Conservation (phyloP, 192 early-diverging fungal genomes). For the Kappamyces sp. region DNA sequence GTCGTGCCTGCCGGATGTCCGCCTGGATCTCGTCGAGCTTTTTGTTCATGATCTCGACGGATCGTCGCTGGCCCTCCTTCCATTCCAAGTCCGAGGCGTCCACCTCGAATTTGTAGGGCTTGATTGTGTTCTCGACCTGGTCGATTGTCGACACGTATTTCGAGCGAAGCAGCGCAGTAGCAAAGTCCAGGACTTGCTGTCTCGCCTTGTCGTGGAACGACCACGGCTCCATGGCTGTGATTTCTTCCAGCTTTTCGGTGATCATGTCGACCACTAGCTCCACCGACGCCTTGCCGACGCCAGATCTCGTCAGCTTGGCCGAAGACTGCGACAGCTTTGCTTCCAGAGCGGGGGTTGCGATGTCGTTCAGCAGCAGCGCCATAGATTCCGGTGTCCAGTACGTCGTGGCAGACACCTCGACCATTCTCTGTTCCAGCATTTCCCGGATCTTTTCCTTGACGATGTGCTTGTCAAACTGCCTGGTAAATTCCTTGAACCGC, state of each 20-base stretch:
- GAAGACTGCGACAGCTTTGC: slow-evolving; percentile 77
- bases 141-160: slow-evolving; percentile 89
- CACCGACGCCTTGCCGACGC: slow-evolving; percentile 84
- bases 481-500: slow-evolving; percentile 89
- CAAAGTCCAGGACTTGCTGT: slow-evolving; percentile 73
- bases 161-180: slow-evolving; percentile 73
- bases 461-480: slow-evolving; percentile 88
- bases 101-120: slow-evolving; percentile 97
- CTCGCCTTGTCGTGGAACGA: slow-evolving; percentile 77
- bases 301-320: slow-evolving; percentile 87
- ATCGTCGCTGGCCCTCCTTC: slow-evolving; percentile 80
- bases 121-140: slow-evolving; percentile 98
- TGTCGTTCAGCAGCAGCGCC: slow-evolving; percentile 53
- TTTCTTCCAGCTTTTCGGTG: slow-evolving; percentile 72
- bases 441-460: slow-evolving; percentile 83
- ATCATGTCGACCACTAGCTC: slow-evolving; percentile 89
- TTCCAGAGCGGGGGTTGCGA: slow-evolving; percentile 68
- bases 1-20: slow-evolving; percentile 65
- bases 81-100: slow-evolving; percentile 89
- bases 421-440: slow-evolving; percentile 84
- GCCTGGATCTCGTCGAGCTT: slow-evolving; percentile 74
- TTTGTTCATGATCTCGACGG: slow-evolving; percentile 67
- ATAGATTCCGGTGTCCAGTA: slow-evolving; percentile 85
- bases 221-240: slow-evolving; percentile 74
- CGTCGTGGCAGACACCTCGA: slow-evolving; percentile 85